Base-by-base conservation (phyloP, 805 yeast species). In the Metschnikowia drakensbergensis region DNA sequence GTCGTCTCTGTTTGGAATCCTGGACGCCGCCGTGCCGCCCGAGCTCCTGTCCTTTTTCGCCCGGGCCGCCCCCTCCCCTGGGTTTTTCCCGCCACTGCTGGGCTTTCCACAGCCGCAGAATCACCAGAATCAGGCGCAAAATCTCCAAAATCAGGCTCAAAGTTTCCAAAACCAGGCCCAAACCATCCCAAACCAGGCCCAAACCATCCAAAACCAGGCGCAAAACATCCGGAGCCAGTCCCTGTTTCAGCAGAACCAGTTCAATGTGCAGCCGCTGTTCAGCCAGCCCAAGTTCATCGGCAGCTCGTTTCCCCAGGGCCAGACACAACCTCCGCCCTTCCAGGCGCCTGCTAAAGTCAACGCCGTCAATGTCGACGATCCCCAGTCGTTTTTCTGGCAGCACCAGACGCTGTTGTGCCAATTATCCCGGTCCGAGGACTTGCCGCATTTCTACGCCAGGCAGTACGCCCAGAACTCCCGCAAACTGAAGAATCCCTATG, bases 391-490 rank as follows among this genome's bases (percentile, higher is more conserved):
- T 6, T 76, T 77, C 58, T 88, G 96, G 96, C 86, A 83, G 64
- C 91, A 86, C 62, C 96, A 88, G 67, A 68, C 74, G 41, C 89
- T 83, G 62, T 74, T 89, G 50, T 84, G 82, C 28, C 88, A 82
- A 53, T 65, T 85, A 42, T 84, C 94, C 4, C 79, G 94, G 63
- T 55, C 60, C 22, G 77, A 87, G 29, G 80, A 78, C 58, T 65
- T 79, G 26, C 87, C 95, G 3, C 96, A 88, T 67, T 83, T 77
- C 60, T 88, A 87, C 68, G 96, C 96, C 3, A 77, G 96, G 50
- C 82, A 82, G 54, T 90, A 89, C 28, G 96, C 96, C 5, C 71
- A 82, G 10, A 74, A 81, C 47, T 83, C 86, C 1, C 71, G 85
- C 59, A 77, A 74, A 59, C 56, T 60, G 22, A 70, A 65, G 62